Evolutionary conservation across 108 stramenopile species (phyloP).

Genomic region (Thalassiosira profunda): DNA sequence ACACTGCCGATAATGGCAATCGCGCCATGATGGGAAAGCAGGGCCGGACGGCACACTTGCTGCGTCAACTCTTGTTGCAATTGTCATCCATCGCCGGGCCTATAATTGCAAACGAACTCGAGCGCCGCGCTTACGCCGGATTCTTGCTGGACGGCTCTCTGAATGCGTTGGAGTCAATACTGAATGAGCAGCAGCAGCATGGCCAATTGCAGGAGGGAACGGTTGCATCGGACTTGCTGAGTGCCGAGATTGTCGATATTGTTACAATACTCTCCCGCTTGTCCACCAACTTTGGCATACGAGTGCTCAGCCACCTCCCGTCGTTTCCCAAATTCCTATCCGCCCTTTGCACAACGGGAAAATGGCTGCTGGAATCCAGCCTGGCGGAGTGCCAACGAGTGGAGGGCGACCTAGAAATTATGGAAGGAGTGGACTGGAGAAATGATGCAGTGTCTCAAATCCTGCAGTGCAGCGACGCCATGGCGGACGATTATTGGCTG

Average conservation of each 20-base stretch:
- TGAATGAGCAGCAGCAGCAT: constrained; percentile 35
- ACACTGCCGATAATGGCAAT: too few relatives aligned
- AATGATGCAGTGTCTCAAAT: constrained; percentile 79
- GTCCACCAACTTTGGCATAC: constrained; percentile 62
- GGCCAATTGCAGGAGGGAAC: constrained; percentile 4
- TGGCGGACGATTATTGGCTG: constrained; percentile 85
- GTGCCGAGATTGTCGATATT: constrained; percentile 55
- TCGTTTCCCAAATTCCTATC: constrained; percentile 55
- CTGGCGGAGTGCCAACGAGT: constrained; percentile 60
- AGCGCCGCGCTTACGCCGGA: constrained; percentile 62
- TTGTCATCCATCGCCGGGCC: constrained; percentile 59
- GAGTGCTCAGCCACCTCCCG: constrained; percentile 52
- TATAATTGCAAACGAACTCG: constrained; percentile 58
- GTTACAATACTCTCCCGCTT: constrained; percentile 68
- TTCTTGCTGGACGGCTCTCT: constrained; percentile 73
- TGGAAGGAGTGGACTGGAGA: constrained; percentile 73
- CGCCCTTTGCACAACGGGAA: constrained; percentile 56
- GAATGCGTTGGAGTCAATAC: constrained; percentile 41
- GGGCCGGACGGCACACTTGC: constrained; percentile 46
- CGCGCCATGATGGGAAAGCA: constrained; percentile 10
- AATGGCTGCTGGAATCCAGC: constrained; percentile 61
- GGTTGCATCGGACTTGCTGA: constrained; percentile 42
- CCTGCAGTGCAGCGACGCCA: constrained; percentile 66
- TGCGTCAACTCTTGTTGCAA: constrained; percentile 78
- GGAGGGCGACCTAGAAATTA: constrained; percentile 71